These are phyloP conservation scores for Polytrichum formosum DNA, from an alignment of 225 moss, liverwort and hornwort genomes.

Conservation along the genomic window DNA sequence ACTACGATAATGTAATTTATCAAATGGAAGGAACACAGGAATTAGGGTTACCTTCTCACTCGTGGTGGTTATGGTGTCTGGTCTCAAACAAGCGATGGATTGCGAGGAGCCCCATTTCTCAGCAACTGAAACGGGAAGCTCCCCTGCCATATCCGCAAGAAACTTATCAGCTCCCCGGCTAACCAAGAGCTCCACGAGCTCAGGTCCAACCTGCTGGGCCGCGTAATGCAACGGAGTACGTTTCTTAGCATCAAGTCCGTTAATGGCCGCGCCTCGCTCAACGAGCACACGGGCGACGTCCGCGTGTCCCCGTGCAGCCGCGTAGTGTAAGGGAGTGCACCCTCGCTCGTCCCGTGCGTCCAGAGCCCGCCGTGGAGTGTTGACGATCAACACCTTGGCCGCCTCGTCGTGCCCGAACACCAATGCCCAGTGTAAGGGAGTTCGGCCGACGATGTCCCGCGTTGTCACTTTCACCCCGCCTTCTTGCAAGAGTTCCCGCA, in stretches of 20 bases:
- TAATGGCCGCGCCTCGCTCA: conserved; percentile 56
- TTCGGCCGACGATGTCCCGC: conserved; percentile 55
- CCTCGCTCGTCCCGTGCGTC: conserved; percentile 58
- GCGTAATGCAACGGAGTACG: conserved; percentile 75
- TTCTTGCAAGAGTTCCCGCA: conserved; percentile 40
- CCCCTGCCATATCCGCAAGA: conserved; percentile 36
- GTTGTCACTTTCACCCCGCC: conserved; percentile 27
- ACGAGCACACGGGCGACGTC: conserved; percentile 64
- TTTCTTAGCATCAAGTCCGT: conserved; percentile 44
- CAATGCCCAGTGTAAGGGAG: conserved; percentile 75
- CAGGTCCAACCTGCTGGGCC: conserved; percentile 43
- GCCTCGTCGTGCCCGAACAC: conserved; percentile 53
- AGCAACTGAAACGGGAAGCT: conserved; percentile 53
- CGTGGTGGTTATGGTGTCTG: not conserved
- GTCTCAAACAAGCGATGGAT: conserved; percentile 49
- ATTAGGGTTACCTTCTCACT: too few relatives aligned
- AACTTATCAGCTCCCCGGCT: conserved; percentile 54
- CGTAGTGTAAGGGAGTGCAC: conserved; percentile 78
- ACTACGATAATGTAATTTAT: too few relatives aligned
- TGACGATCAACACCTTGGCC: conserved; percentile 47
- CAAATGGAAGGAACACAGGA: too few relatives aligned
- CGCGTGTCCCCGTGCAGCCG: conserved; percentile 32
- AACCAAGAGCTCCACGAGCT: conserved; percentile 73
- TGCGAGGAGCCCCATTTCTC: conserved; percentile 60
- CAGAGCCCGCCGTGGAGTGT: conserved; percentile 35